Percentiles rank a stretch among this genome's conserved stretches.
These are phyloP conservation scores for Starmerella vaccinii DNA, from an alignment of 805 yeast species.

Conservation along the genomic window DNA sequence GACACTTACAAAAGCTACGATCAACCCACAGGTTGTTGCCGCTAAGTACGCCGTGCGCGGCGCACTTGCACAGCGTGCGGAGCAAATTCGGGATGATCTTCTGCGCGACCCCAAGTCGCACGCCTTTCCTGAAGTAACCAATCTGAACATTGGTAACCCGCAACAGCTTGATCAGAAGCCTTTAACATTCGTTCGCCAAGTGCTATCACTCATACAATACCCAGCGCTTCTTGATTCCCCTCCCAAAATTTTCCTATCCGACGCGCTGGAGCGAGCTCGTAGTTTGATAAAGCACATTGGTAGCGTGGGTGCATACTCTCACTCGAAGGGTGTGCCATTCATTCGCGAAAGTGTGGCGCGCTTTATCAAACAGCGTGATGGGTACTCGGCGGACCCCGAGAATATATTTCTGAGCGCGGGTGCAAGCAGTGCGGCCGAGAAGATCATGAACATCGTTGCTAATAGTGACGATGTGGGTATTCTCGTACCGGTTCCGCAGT, in stretches of 20 bases:
- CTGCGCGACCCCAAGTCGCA: conserved; percentile 46
- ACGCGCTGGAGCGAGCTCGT: conserved; percentile 65
- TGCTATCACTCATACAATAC: conserved; percentile 72
- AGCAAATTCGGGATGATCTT: conserved; percentile 57
- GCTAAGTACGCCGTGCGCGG: conserved; percentile 98
- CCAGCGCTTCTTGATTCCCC: conserved; percentile 51
- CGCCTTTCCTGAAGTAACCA: conserved; percentile 69
- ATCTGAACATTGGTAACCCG: conserved; percentile 95
- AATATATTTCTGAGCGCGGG: conserved; percentile 83
- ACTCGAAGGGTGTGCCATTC: conserved; percentile 73
- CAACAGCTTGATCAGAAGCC: conserved; percentile 94
- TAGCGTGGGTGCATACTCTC: conserved; percentile 90
- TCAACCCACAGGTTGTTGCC: conserved; percentile 43
- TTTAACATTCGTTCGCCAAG: conserved; percentile 89
- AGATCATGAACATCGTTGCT: conserved; percentile 61
- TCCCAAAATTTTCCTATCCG: conserved; percentile 34
- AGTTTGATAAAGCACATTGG: conserved; percentile 51
- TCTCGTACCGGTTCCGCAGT: conserved; percentile 94
- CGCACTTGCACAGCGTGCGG: conserved; percentile 84
- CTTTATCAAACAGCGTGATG: conserved; percentile 73
- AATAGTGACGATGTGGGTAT: conserved; percentile 54
- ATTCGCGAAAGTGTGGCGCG: conserved; percentile 71
- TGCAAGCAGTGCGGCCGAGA: conserved; percentile 88
- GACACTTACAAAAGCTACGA: conserved; percentile 6
- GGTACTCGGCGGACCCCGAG: conserved; percentile 52